Conservation (phyloP, 257 asterid genomes). For the Capsicum chinense region DNA sequence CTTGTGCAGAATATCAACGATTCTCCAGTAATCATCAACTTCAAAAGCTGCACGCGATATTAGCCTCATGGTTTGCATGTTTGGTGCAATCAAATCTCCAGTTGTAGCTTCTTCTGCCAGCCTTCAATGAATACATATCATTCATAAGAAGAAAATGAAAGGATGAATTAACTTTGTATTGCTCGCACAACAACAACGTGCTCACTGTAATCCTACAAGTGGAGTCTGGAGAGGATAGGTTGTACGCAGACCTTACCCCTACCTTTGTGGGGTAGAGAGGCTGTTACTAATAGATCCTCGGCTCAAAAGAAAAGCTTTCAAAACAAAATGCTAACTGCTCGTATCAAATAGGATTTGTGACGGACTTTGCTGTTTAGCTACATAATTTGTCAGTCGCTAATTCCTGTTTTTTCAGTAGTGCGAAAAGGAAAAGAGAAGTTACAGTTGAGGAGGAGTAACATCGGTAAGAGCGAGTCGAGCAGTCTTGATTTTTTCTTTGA, state of each 20-base stretch:
- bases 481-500: conserved; percentile 77
- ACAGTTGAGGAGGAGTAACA: conserved; percentile 78
- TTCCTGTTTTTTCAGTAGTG: not conserved
- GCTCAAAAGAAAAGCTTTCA: no score
- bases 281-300: no score
- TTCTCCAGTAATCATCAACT: conserved; percentile 83
- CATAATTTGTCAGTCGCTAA: no score
- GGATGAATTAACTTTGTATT: no score
- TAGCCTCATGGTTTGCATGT: conserved; percentile 61
- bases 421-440: conserved; percentile 32
- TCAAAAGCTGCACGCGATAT: conserved; percentile 92
- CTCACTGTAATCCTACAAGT: no score
- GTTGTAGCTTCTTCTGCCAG: conserved; percentile 74
- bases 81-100: conserved; percentile 64
- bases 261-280: no score
- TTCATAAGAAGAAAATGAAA: not conserved
- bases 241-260: no score
- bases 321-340: no score
- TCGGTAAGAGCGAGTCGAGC: conserved; percentile 81
- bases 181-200: no score
- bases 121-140: conserved; percentile 42
- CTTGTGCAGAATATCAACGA: conserved; percentile 68
- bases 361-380: no score
- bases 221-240: no score
- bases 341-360: no score